phyloP scores from a whole-genome alignment of 2,329 filamentous ascomycete genomes.

The Botrytis sinoallii region DNA sequence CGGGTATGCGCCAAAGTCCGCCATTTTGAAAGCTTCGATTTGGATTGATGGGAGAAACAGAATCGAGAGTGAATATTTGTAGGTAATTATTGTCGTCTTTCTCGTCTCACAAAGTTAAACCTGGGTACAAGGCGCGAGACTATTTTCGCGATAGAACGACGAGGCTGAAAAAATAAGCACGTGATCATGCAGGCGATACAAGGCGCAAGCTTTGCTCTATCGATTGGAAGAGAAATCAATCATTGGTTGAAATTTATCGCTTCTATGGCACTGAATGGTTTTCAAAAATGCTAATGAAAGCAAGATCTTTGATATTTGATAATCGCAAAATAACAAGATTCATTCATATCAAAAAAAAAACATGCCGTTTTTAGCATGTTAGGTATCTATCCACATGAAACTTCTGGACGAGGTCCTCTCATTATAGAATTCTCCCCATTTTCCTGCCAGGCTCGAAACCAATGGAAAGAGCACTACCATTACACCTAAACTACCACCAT shows the following conservation, averaged over 20 bases:
- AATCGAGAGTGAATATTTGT: neutral
- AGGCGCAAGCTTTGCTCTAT: neutral
- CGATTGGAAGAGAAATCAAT: neutral
- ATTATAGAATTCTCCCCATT: conserved; percentile 24
- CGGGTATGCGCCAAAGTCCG: conserved; percentile 61
- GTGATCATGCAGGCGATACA: neutral
- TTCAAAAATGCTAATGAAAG: neutral
- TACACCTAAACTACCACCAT: neutral
- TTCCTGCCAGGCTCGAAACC: conserved; percentile 18
- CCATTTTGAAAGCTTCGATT: conserved; percentile 44
- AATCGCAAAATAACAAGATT: conserved; percentile 10
- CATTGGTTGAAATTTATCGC: neutral
- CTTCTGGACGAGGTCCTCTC: conserved; percentile 23
- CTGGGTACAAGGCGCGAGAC: conserved; percentile 9
- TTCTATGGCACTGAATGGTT: neutral
- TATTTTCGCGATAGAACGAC: neutral
- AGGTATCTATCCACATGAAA: conserved; percentile 20
- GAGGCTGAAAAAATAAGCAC: neutral
- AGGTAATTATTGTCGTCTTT: neutral
- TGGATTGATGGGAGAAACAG: neutral
- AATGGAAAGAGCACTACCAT: conserved; percentile 19
- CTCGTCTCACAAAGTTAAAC: conserved; percentile 1
- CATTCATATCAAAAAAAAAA: conserved; percentile 10
- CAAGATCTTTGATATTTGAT: neutral
- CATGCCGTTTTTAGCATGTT: conserved; percentile 2